A percentile compares a stretch with the other conserved stretches of the same genome.
Conservation (phyloP, 2,329 filamentous ascomycete genomes). For the Aureobasidium sp. region DNA sequence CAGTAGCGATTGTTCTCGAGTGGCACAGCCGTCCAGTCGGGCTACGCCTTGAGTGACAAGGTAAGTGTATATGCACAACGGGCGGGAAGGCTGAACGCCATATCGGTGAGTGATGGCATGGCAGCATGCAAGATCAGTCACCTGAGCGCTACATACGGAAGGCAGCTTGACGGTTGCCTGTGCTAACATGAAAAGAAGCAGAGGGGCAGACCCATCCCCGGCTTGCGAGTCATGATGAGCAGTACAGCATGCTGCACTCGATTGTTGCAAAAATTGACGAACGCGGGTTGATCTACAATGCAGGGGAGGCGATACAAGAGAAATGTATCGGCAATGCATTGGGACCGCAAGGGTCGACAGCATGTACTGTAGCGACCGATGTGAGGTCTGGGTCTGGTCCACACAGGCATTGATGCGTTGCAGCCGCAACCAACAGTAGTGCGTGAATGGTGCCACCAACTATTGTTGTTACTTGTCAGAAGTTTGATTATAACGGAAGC, state of each 20-base stretch:
- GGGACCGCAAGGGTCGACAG: background rate
- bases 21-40: background rate
- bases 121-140: constrained; percentile 8
- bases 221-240: background rate
- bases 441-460: background rate
- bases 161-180: background rate
- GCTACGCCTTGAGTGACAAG: background rate
- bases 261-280: background rate
- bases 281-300: background rate
- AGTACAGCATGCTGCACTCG: background rate
- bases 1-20: background rate
- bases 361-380: background rate
- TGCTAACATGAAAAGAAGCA: background rate
- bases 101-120: background rate
- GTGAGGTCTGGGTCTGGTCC: background rate
- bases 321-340: background rate
- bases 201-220: background rate
- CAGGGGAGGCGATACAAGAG: background rate
- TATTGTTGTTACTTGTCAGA: background rate
- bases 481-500: background rate
- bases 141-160: background rate
- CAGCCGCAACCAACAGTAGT: background rate
- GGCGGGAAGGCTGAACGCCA: background rate
- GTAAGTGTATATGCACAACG: background rate
- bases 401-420: background rate